phyloP scores from a whole-genome alignment of 73 alveolate genomes.

The Tetrahymena thermophila region DNA sequence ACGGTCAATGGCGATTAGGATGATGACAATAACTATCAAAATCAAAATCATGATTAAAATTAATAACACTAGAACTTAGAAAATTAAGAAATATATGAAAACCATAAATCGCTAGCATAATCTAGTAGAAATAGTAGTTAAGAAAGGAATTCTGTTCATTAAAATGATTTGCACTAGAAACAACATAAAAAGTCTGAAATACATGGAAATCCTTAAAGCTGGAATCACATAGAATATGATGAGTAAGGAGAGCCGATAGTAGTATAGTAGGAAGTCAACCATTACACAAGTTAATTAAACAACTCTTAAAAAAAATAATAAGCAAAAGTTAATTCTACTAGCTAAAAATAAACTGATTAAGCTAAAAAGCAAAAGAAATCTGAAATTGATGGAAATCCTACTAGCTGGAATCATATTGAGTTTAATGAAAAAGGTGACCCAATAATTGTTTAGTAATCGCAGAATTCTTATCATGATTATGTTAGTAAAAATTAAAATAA shows the following conservation, averaged over 20 bases:
- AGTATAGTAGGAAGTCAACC: neutral
- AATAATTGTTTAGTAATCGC: neutral
- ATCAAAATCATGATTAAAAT: no score
- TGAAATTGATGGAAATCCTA: neutral
- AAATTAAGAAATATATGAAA: neutral
- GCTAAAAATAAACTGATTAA: neutral
- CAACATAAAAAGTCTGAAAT: neutral
- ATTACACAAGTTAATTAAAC: neutral
- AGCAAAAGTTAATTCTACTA: neutral
- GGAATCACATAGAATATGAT: neutral
- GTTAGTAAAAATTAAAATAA: neutral
- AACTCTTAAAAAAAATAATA: no score
- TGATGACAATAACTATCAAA: no score
- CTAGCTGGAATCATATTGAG: neutral
- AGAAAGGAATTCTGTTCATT: neutral
- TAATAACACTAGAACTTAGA: no score
- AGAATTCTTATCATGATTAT: neutral
- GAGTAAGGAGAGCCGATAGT: neutral
- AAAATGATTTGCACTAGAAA: no score
- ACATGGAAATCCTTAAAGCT: neutral
- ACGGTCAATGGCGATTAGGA: no score
- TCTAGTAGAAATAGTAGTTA: neutral
- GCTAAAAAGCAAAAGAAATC: neutral
- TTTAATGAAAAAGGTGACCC: neutral
- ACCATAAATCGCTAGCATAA: neutral